These are phyloP conservation scores for Eleusine indica DNA, from an alignment of 176 grass and related monocot species.

Conservation along the genomic window DNA sequence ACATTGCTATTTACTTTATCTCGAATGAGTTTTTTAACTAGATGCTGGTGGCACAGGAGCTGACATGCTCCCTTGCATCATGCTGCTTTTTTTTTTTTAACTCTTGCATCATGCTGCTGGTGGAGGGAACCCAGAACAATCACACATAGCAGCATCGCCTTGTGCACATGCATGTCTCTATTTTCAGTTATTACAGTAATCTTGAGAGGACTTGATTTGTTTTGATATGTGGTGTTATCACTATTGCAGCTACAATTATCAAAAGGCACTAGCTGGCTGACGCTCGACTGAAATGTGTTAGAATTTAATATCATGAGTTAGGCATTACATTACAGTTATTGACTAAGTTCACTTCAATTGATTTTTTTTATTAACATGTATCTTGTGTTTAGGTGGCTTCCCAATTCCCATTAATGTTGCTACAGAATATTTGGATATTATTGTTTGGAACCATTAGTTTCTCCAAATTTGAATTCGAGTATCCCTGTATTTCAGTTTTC, in stretches of 20 bases:
- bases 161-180: constrained; percentile 9
- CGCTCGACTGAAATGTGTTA: constrained; percentile 95
- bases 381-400: constrained; percentile 79
- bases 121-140: constrained; percentile 74
- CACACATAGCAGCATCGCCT: constrained; percentile 31
- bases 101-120: constrained; percentile 42
- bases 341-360: not conserved
- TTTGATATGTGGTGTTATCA: constrained; percentile 26
- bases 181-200: constrained; percentile 5
- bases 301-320: constrained; percentile 7
- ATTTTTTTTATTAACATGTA: constrained; percentile 20
- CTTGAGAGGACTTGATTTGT: not conserved
- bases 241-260: constrained; percentile 74
- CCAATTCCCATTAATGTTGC: constrained; percentile 62
- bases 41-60: constrained; percentile 61
- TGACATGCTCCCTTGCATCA: constrained; percentile 90
- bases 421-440: constrained; percentile 66
- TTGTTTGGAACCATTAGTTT: constrained; percentile 73
- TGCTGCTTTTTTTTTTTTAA: not conserved
- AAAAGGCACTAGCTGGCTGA: constrained; percentile 83
- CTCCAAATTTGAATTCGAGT: constrained; percentile 69
- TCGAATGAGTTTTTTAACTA: constrained; percentile 21
- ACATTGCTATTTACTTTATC: not conserved
- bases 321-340: not conserved
- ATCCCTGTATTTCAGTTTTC: constrained; percentile 59